Conservation (phyloP, 2,329 filamentous ascomycete genomes). For the Akanthomyces dipterigenus region DNA sequence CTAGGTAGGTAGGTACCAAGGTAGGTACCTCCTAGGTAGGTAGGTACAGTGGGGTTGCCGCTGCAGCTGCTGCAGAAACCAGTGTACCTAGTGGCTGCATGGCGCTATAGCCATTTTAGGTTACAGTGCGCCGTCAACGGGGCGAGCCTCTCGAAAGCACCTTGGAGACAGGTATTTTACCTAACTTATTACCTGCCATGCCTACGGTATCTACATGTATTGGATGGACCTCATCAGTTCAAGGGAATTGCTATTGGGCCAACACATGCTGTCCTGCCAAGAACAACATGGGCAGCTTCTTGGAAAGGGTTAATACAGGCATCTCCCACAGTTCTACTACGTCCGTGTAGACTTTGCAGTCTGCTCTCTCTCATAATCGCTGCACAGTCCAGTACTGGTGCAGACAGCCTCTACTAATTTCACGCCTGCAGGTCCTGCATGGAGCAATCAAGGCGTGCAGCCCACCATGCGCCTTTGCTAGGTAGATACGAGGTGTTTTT, state of each 20-base stretch:
- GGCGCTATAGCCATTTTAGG: background rate
- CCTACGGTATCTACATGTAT: too few relatives aligned
- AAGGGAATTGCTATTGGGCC: too few relatives aligned
- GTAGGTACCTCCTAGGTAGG: too few relatives aligned
- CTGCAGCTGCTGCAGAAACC: background rate
- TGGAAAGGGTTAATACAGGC: too few relatives aligned
- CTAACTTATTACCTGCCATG: too few relatives aligned
- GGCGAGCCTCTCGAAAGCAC: background rate
- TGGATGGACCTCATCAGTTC: too few relatives aligned
- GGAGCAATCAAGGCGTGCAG: background rate
- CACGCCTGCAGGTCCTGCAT: background rate
- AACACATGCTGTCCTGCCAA: too few relatives aligned
- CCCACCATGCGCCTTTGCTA: background rate
- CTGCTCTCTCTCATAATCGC: background rate
- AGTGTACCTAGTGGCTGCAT: constrained; percentile 7
- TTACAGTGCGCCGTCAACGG: background rate
- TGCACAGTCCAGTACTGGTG: background rate
- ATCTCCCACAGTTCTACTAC: too few relatives aligned
- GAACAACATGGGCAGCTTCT: too few relatives aligned
- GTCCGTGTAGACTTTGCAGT: background rate
- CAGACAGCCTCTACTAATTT: background rate
- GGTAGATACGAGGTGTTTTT: background rate
- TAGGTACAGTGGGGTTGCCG: background rate
- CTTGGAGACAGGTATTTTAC: too few relatives aligned
- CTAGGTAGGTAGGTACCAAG: too few relatives aligned